A percentile compares a stretch with the other conserved stretches of the same genome.
These are phyloP conservation scores for Veloporphyrellus conicus DNA, from an alignment of 1,284 basidiomycete genomes.

Conservation along the genomic window DNA sequence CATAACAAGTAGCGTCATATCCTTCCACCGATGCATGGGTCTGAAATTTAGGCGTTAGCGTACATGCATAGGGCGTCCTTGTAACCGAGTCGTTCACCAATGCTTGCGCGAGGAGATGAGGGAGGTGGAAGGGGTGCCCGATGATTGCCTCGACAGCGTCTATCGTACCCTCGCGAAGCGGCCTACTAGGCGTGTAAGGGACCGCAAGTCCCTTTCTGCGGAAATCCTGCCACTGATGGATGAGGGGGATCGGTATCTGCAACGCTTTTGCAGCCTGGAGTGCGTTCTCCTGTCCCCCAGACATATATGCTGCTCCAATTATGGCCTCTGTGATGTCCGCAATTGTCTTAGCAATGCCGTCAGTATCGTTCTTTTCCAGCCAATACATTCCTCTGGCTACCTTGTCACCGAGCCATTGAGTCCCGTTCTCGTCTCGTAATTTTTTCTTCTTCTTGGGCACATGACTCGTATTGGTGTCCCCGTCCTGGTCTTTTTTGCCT, in stretches of 20 bases:
- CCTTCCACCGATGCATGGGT: slow-evolving; percentile 61
- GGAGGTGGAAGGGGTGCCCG: slow-evolving; percentile 55
- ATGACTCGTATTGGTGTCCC: slow-evolving; percentile 26
- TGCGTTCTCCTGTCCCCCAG: slow-evolving; percentile 61
- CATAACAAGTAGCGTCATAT: slow-evolving; percentile 54
- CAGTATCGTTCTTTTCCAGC: slow-evolving; percentile 7
- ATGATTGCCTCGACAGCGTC: slow-evolving; percentile 59
- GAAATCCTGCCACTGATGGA: slow-evolving; percentile 70
- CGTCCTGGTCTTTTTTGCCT: slow-evolving; percentile 16
- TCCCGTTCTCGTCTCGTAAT: slow-evolving; percentile 43
- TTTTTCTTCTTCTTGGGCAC: slow-evolving; percentile 38
- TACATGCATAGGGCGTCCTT: background rate
- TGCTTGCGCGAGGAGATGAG: slow-evolving; percentile 64
- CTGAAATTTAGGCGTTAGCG: slow-evolving; percentile 33
- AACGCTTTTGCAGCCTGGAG: slow-evolving; percentile 60
- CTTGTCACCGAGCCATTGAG: slow-evolving; percentile 73
- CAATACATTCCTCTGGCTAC: slow-evolving; percentile 34
- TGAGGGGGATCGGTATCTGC: slow-evolving; percentile 54
- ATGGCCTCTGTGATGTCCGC: slow-evolving; percentile 81
- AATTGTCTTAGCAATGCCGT: slow-evolving; percentile 48
- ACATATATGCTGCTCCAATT: slow-evolving; percentile 72
- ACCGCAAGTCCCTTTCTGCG: slow-evolving; percentile 45
- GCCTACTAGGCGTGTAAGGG: slow-evolving; percentile 40
- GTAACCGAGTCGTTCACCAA: slow-evolving; percentile 46
- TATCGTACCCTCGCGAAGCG: slow-evolving; percentile 43